Base-by-base conservation (phyloP, 306 rosid genomes). In the Ochetophila trinervis region DNA sequence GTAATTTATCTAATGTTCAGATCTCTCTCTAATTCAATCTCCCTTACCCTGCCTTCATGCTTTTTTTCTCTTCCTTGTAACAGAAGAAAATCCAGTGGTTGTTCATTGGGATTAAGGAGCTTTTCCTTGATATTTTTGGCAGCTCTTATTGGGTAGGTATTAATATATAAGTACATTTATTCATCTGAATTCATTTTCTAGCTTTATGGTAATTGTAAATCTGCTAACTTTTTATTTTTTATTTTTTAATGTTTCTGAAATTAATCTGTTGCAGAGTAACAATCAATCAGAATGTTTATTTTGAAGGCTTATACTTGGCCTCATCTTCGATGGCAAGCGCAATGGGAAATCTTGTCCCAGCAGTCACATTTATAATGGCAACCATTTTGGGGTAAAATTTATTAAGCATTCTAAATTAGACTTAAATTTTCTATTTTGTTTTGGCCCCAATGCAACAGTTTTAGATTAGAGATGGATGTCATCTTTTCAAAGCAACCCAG, bases 291-390 rank as follows among this genome's bases (percentile, higher is more conserved):
- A 85, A 78, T 60, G 24, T 68, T 0, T 78, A 32, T 62, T 80
- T 58, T 60, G 81, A 78, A 69, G 94, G 88, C 6, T 21, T 87
- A 22, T 80, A 74, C 67, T 71, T 87, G 52, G 60, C 73, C 8
- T 74, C 86, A 11, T 63, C 90, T 19, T 73, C 90, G 5, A 61
- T 80, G 9, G 82, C 79, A 53, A 82, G 70, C 56, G 90, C 88
- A n/a, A 80, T 80, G 79, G 19, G 37, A 19, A 87, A 87, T 78
- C 78, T 80, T 55, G 37, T 78, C 37, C 95, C 88, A n/a, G 88
- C 86, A 1, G 24, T 87, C 68, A 87, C 95, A 5, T 85, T 87
- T 62, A 56, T 80, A 22, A 82, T 87, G 9, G 83, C 90, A 24
- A 60, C 53, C 20, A 37, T 72, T 61, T 35, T 34, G 5, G 86